Base-by-base conservation (phyloP, 768 basidiomycete species). In the Russula sp. region DNA sequence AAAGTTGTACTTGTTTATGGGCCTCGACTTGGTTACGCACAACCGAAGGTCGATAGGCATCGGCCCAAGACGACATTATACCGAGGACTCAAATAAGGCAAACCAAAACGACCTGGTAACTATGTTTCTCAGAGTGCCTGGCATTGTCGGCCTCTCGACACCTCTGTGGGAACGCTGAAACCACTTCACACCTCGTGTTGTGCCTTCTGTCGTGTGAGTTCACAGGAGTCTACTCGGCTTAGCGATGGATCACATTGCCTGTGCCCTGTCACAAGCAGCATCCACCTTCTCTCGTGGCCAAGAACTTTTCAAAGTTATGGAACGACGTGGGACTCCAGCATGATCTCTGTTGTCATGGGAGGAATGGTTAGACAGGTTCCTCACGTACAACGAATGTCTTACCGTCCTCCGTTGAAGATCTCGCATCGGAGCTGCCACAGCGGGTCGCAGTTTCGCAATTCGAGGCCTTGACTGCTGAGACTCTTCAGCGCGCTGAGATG, bases 231-330 rank as follows among this genome's bases (percentile, higher is more conserved):
- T 35, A 57, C 32, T 47, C 8, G 42, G 5, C 14, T 51, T 7
- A 29, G 16, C 41, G 8, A 32, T 62, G 20, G 48, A 55, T 48
- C 62, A 55, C 46, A 7, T 38, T 2, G 18, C 32, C 34, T 36
- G 25, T 13, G 46, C 57, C 7, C 29, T 52, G 7, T 58, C 45
- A 54, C 52, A 63, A 49, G 57, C 57, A 6, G 62, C 57, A n/a
- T 59, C 20, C 11, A 63, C 57, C 20, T 38, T 48, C 0, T 59
- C 56, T 49, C 42, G 46, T 16, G 62, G 35, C 62, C 62, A 59
- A 35, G 38, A 11, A 22, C 9, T 20, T 18, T 14, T 51, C 45
- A 42, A 45, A 20, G 36, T 53, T 38, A 29, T 41, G 32, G 32
- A 43, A 48, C 38, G 45, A 13, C 45, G 38, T 1, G 57, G 43